phyloP scores from a whole-genome alignment of 805 yeast species.

The Nakazawaea siamensis region DNA sequence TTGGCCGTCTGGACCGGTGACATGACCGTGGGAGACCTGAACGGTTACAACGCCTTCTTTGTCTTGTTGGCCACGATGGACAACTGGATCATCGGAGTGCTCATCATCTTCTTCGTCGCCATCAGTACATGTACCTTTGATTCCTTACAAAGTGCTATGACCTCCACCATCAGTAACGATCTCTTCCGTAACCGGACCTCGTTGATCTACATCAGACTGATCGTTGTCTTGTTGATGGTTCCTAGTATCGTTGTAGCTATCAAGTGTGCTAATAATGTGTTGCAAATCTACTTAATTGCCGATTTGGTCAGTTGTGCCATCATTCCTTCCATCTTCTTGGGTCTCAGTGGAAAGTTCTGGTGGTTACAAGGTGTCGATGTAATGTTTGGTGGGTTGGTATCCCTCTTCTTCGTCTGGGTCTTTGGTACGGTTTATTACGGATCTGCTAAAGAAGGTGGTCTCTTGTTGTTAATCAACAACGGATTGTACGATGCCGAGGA shows the following conservation, averaged over 20 bases:
- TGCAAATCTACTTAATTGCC: slow-evolving; percentile 84
- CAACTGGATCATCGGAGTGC: slow-evolving; percentile 79
- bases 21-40: slow-evolving; percentile 39
- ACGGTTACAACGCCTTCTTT: slow-evolving; percentile 66
- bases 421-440: slow-evolving; percentile 79
- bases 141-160: slow-evolving; percentile 80
- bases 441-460: slow-evolving; percentile 69
- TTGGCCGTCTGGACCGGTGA: slow-evolving; percentile 88
- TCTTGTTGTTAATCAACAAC: slow-evolving; percentile 62
- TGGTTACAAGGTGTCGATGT: slow-evolving; percentile 75
- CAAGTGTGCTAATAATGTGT: slow-evolving; percentile 70
- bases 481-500: slow-evolving; percentile 73
- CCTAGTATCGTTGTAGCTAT: slow-evolving; percentile 84
- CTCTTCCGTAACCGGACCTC: slow-evolving; percentile 75
- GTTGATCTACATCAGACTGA: slow-evolving; percentile 54
- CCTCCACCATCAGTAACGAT: slow-evolving; percentile 85
- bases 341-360: slow-evolving; percentile 59
- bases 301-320: slow-evolving; percentile 84
- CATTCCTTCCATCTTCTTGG: slow-evolving; percentile 77
- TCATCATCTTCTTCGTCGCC: slow-evolving; percentile 62
- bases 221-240: slow-evolving; percentile 72
- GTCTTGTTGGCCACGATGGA: slow-evolving; percentile 67
- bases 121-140: slow-evolving; percentile 87
- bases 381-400: slow-evolving; percentile 78
- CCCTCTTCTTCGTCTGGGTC: slow-evolving; percentile 68